Conservation (phyloP, 805 yeast genomes). For the Ogataea philodendri region DNA sequence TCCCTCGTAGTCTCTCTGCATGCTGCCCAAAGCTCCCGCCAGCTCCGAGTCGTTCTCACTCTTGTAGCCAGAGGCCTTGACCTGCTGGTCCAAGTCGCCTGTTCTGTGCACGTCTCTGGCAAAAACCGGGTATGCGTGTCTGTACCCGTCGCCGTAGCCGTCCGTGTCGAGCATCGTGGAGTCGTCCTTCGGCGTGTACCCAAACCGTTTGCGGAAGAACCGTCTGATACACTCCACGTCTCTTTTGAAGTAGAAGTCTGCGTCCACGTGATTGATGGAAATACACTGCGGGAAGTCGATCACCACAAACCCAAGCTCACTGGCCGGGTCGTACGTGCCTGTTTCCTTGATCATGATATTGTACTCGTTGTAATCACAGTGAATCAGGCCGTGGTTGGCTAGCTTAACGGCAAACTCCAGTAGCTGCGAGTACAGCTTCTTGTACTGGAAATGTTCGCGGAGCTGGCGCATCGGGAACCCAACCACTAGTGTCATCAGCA, state of each 20-base stretch:
- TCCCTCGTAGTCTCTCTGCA: conserved; percentile 46
- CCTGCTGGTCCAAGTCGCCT: conserved; percentile 75
- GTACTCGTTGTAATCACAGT: conserved; percentile 97
- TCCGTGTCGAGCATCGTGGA: conserved; percentile 70
- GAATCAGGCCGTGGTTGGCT: conserved; percentile 87
- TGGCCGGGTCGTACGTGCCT: conserved; percentile 50
- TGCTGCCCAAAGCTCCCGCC: conserved; percentile 69
- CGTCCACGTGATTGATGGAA: conserved; percentile 86
- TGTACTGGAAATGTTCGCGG: conserved; percentile 64
- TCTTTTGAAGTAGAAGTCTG: conserved; percentile 81
- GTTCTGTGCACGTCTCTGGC: conserved; percentile 68
- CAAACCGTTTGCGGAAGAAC: conserved; percentile 76
- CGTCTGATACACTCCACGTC: conserved; percentile 88
- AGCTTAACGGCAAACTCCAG: conserved; percentile 84
- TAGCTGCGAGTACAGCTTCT: conserved; percentile 73
- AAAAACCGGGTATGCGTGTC: conserved; percentile 75
- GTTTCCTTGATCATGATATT: conserved; percentile 73
- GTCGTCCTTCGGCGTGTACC: conserved; percentile 69
- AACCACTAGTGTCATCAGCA: conserved; percentile 84
- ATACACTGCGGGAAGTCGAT: conserved; percentile 99
- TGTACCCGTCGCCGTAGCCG: conserved; percentile 79
- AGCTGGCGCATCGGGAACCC: conserved; percentile 91
- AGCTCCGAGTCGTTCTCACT: conserved; percentile 51
- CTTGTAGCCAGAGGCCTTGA: conserved; percentile 83
- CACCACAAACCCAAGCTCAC: conserved; percentile 74